These are phyloP conservation scores for Rubia tinctorum DNA, from an alignment of 305 asterid genomes.

Conservation along the genomic window DNA sequence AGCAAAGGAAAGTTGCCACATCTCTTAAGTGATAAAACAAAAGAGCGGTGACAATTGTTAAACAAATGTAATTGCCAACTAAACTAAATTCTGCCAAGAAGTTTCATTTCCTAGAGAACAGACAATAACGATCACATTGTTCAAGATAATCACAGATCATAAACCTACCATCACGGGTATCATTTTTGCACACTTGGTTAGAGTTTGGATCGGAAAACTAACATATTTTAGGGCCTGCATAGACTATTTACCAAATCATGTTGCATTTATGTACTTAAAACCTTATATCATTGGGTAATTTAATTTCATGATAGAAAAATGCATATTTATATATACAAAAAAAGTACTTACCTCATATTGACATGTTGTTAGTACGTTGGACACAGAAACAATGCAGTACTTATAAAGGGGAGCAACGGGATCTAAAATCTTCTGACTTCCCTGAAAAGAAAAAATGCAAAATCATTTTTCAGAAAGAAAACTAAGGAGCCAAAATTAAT, in stretches of 20 bases:
- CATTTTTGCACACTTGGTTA: constrained; percentile 99
- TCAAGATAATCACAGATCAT: constrained; percentile 5
- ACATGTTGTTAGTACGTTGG: constrained; percentile 95
- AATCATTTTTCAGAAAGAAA: constrained; percentile 14
- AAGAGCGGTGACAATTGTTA: neutral
- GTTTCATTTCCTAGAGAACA: neutral
- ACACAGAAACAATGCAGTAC: constrained; percentile 75
- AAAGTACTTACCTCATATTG: constrained; percentile 77
- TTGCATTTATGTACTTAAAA: neutral
- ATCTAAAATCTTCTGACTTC: constrained; percentile 69
- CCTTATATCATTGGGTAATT: constrained; percentile 1
- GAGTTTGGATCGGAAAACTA: constrained; percentile 58
- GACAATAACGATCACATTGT: constrained; percentile 5
- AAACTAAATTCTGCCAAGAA: neutral
- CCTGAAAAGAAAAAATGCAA: constrained; percentile 40
- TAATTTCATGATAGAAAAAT: constrained; percentile 3
- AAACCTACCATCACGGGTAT: constrained; percentile 98
- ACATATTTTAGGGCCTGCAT: constrained; percentile 98
- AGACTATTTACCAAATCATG: constrained; percentile 19
- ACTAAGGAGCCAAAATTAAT: neutral
- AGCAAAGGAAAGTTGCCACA: neutral
- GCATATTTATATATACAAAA: neutral
- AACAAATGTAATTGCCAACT: neutral
- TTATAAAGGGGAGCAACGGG: constrained; percentile 96
- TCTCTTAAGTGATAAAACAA: neutral